Conservation (phyloP, 1,139 yeast genomes). For the Candida smagusa region DNA sequence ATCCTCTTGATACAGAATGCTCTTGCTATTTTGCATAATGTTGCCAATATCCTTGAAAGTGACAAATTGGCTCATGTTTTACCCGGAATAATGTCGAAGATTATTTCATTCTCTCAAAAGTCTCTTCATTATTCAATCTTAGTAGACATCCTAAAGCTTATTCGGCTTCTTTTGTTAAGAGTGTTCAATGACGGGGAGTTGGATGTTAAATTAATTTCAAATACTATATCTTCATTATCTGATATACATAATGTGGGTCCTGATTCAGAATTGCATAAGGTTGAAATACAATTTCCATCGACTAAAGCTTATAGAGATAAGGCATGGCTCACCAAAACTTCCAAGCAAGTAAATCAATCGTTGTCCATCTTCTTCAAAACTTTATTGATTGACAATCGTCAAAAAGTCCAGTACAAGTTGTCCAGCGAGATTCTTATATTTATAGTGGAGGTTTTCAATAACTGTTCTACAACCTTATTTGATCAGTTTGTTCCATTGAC, state of each 20-base stretch:
- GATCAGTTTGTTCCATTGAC: conserved; percentile 29
- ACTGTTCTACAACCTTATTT: conserved; percentile 33
- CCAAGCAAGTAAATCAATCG: conserved; percentile 54
- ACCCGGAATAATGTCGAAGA: conserved; percentile 38
- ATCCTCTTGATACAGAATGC: conserved; percentile 10
- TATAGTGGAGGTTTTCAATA: conserved; percentile 18
- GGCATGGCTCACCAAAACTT: conserved; percentile 65
- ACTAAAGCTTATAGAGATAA: conserved; percentile 38
- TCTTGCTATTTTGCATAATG: conserved; percentile 16
- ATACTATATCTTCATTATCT: conserved; percentile 7
- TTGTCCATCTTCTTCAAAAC: conserved; percentile 33
- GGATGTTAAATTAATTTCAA: conserved; percentile 2
- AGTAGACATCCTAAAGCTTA: conserved; percentile 19
- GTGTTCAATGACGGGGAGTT: conserved; percentile 27
- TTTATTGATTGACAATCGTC: conserved; percentile 12
- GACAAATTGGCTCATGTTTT: conserved; percentile 36
- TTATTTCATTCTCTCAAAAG: conserved; percentile 20
- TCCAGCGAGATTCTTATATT: conserved; percentile 22
- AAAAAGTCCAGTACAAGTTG: conserved; percentile 24
- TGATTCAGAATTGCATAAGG: background rate
- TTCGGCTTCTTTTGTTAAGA: conserved; percentile 19
- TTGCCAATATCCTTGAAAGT: conserved; percentile 18
- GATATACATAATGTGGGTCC: conserved; percentile 4
- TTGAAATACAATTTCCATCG: background rate
- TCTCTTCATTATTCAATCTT: conserved; percentile 24